Conservation (phyloP, 345 rosid genomes). For the Physaria fendleri region DNA sequence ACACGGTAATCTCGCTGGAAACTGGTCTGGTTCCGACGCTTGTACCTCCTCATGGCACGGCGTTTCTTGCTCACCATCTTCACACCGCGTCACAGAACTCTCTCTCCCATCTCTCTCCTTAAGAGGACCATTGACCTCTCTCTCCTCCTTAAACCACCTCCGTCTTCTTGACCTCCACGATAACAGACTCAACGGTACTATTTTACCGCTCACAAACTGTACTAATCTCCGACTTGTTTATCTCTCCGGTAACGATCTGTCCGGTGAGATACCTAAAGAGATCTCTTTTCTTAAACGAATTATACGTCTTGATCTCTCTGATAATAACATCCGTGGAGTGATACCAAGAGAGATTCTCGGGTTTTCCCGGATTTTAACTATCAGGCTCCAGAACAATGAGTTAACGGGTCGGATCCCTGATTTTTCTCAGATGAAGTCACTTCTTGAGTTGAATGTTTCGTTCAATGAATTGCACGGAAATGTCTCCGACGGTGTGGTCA, state of each 20-base stretch:
- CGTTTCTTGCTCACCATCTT: slow-evolving; percentile 54
- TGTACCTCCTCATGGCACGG: slow-evolving; percentile 69
- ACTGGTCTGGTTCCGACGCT: slow-evolving; percentile 76
- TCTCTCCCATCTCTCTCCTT: slow-evolving; percentile 65
- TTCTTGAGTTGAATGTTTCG: slow-evolving; percentile 57
- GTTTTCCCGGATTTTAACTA: slow-evolving; percentile 58
- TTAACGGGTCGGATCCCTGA: slow-evolving; percentile 76
- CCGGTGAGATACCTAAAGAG: slow-evolving; percentile 62
- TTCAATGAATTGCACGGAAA: slow-evolving; percentile 70
- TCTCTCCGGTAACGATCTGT: slow-evolving; percentile 68
- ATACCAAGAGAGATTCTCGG: slow-evolving; percentile 47
- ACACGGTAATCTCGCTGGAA: slow-evolving; percentile 69
- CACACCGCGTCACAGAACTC: slow-evolving; percentile 43
- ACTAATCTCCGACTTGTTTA: slow-evolving; percentile 68
- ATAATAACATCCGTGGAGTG: slow-evolving; percentile 70
- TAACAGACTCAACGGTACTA: slow-evolving; percentile 74
- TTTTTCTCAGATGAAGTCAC: slow-evolving; percentile 41
- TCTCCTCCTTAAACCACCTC: slow-evolving; percentile 67
- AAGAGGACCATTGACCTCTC: slow-evolving; percentile 67
- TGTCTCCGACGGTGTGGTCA: slow-evolving; percentile 46
- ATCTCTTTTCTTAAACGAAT: slow-evolving; percentile 51
- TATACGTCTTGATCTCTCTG: slow-evolving; percentile 71
- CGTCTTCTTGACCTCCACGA: slow-evolving; percentile 81
- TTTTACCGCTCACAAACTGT: slow-evolving; percentile 55
- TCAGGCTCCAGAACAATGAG: slow-evolving; percentile 75